phyloP scores from a whole-genome alignment of 352 stramenopile genomes.

The Achlya hypogyna region DNA sequence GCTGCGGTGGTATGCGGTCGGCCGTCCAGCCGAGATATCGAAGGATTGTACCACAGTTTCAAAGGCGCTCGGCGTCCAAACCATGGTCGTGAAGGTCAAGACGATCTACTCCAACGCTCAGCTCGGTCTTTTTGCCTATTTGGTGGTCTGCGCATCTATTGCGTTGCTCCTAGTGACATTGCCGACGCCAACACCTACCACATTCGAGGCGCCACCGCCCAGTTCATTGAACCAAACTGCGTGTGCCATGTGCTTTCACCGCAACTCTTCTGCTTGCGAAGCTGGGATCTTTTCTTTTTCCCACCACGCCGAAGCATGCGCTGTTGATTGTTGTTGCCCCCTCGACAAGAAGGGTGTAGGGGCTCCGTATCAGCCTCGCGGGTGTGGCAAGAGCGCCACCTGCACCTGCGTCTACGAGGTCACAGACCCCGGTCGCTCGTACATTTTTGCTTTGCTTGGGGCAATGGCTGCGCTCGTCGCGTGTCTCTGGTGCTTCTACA shows the following conservation, averaged over 20 bases:
- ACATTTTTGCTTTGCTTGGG: not conserved
- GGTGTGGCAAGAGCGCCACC: too few species aligned
- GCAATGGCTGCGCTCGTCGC: not conserved
- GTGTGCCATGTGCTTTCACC: not conserved
- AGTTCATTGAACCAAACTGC: not conserved
- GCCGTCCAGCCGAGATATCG: too few species aligned
- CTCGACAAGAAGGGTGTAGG: not conserved
- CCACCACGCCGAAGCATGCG: not conserved
- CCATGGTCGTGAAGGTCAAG: not conserved
- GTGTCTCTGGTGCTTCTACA: not conserved
- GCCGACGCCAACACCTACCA: not conserved
- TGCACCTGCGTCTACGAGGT: not conserved
- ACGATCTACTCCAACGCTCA: not conserved
- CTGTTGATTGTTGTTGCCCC: not conserved
- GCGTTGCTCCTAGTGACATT: not conserved
- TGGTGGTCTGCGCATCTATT: not conserved
- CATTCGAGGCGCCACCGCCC: not conserved
- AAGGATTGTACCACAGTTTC: too few species aligned
- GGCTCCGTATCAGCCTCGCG: too few species aligned
- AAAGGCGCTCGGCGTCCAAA: too few species aligned
- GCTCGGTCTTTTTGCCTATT: not conserved
- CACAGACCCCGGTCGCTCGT: not conserved
- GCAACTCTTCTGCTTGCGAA: not conserved
- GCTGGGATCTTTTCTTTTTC: not conserved
- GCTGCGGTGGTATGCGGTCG: too few species aligned